A percentile compares a stretch with the other conserved stretches of the same genome.
Evolutionary conservation across 2,329 filamentous ascomycete genomes (phyloP).

Genomic region (Pseudogymnoascus sp.): DNA sequence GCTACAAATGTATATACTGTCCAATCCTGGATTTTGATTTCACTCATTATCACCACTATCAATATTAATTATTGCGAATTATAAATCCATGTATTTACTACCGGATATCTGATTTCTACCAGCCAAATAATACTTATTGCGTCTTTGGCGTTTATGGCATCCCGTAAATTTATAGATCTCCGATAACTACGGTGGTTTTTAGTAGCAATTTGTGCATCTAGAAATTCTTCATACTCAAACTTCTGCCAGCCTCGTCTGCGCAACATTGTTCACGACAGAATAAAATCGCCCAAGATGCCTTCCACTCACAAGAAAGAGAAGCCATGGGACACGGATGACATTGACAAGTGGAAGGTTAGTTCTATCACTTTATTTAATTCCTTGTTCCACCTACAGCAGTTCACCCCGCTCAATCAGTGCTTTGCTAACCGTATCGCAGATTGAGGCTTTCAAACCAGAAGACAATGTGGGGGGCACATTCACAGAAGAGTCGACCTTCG

Average conservation of each 20-base stretch:
- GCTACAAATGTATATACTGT: not conserved
- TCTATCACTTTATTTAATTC: not conserved
- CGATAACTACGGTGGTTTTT: not conserved
- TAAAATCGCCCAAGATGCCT: slow-evolving; percentile 52
- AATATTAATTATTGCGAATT: not conserved
- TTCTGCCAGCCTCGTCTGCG: slow-evolving; percentile 8
- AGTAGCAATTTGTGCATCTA: not conserved
- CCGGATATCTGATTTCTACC: not conserved
- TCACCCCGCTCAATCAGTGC: not conserved
- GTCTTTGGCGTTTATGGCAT: not conserved
- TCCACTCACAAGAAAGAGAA: slow-evolving; percentile 86
- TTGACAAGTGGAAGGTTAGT: slow-evolving; percentile 86
- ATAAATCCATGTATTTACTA: not conserved
- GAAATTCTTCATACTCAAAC: slow-evolving; percentile 12
- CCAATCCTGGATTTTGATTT: not conserved
- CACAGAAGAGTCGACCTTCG: slow-evolving; percentile 86
- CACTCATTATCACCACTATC: not conserved
- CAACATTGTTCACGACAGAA: not conserved
- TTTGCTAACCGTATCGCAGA: slow-evolving; percentile 34
- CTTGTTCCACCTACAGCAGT: not conserved
- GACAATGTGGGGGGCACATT: slow-evolving; percentile 85
- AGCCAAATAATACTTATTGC: not conserved
- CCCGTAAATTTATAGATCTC: not conserved
- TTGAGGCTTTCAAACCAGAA: slow-evolving; percentile 76
- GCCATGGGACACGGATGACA: slow-evolving; percentile 92